Conservation (phyloP, 352 stramenopile genomes). For the Aphanomyces astaci region DNA sequence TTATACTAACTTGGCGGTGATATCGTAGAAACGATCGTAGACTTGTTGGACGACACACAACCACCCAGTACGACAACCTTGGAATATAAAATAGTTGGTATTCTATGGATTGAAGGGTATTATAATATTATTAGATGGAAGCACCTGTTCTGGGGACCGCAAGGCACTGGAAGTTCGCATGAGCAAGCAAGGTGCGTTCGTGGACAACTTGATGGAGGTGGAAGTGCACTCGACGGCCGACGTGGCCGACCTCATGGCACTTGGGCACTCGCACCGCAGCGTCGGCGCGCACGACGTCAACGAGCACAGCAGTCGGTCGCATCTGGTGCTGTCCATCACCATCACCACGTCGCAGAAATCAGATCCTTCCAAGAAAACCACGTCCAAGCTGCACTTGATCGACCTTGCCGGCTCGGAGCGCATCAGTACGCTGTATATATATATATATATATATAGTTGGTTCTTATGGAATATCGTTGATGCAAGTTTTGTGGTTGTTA, state of each 20-base stretch:
- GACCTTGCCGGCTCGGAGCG: slow-evolving; percentile 84
- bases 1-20: too few species aligned
- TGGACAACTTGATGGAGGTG: slow-evolving; percentile 86
- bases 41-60: slow-evolving; percentile 45
- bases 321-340: slow-evolving; percentile 85
- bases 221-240: slow-evolving; percentile 70
- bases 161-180: slow-evolving; percentile 56
- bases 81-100: not conserved
- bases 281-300: slow-evolving; percentile 89
- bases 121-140: too few species aligned
- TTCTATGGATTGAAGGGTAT: too few species aligned
- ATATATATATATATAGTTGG: too few species aligned
- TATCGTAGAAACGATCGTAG: slow-evolving; percentile 55
- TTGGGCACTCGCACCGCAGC: slow-evolving; percentile 79
- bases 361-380: slow-evolving; percentile 31
- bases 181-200: slow-evolving; percentile 63
- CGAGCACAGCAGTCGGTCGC: slow-evolving; percentile 85
- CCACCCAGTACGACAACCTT: slow-evolving; percentile 17
- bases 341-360: slow-evolving; percentile 52
- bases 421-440: slow-evolving; percentile 35
- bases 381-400: slow-evolving; percentile 82
- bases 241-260: slow-evolving; percentile 71
- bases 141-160: slow-evolving; percentile 11
- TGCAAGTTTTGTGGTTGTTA: too few species aligned
- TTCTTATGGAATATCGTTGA: too few species aligned